These are phyloP conservation scores for Pestalotiopsis sp. DNA, from an alignment of 2,329 filamentous ascomycete species.

Conservation along the genomic window DNA sequence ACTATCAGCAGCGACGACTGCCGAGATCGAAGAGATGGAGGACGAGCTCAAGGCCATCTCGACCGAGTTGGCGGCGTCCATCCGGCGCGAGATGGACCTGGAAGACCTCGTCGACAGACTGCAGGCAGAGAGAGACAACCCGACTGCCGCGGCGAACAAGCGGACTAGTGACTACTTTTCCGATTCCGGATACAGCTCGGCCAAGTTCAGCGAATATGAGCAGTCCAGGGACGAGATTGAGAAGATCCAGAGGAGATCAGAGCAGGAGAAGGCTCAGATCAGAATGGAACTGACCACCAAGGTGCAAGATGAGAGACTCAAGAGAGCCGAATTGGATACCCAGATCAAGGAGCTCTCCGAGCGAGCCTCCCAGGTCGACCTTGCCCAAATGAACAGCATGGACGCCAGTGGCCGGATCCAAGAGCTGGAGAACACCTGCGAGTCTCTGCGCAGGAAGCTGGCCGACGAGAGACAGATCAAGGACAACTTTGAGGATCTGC, in stretches of 20 bases:
- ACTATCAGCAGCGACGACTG: slow-evolving; percentile 42
- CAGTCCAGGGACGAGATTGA: slow-evolving; percentile 74
- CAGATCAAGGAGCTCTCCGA: slow-evolving; percentile 84
- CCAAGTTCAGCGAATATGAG: slow-evolving; percentile 73
- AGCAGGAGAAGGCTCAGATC: slow-evolving; percentile 89
- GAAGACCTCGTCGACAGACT: slow-evolving; percentile 91
- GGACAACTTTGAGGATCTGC: slow-evolving; percentile 90
- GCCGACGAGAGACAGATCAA: slow-evolving; percentile 85
- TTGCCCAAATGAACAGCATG: slow-evolving; percentile 56
- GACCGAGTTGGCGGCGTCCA: slow-evolving; percentile 88
- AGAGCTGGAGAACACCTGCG: slow-evolving; percentile 79
- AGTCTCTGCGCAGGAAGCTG: slow-evolving; percentile 81
- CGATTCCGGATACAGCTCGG: slow-evolving; percentile 87
- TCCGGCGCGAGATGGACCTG: slow-evolving; percentile 92
- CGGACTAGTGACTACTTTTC: slow-evolving; percentile 98
- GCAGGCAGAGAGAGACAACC: slow-evolving; percentile 73
- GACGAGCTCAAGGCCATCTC: slow-evolving; percentile 93
- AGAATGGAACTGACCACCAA: slow-evolving; percentile 84
- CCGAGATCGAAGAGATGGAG: slow-evolving; percentile 84
- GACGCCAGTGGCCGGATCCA: slow-evolving; percentile 66
- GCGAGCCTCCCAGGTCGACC: slow-evolving; percentile 68
- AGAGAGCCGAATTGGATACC: slow-evolving; percentile 75
- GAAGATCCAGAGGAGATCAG: slow-evolving; percentile 77
- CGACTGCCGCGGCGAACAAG: slow-evolving; percentile 59
- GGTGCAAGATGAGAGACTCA: slow-evolving; percentile 82